phyloP scores from a whole-genome alignment of 139 green algal genomes.

The Yamagishiella unicocca region DNA sequence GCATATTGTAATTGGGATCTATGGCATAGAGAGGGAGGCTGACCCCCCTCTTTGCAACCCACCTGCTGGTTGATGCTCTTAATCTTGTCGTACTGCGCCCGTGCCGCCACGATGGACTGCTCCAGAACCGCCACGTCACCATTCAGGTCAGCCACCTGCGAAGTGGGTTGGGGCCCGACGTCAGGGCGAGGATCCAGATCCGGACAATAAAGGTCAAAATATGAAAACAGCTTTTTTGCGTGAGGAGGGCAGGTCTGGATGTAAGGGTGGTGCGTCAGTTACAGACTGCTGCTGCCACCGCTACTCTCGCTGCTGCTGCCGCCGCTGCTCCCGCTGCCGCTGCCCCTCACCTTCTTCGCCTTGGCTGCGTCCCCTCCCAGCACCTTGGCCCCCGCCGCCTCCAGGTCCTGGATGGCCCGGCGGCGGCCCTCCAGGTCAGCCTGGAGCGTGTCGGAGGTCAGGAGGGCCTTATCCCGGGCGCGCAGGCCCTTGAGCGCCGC shows the following conservation, averaged over 20 bases:
- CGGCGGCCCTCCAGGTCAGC: constrained; percentile 63
- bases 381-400: constrained; percentile 52
- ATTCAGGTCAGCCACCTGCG: constrained; percentile 54
- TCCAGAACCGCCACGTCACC: constrained; percentile 66
- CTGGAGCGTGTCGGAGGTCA: constrained; percentile 70
- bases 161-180: background rate
- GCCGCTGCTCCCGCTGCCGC: background rate
- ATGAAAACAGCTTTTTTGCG: too few species aligned
- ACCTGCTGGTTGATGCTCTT: constrained; percentile 63
- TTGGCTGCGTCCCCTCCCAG: constrained; percentile 54
- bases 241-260: background rate
- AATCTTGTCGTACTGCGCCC: constrained; percentile 70
- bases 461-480: constrained; percentile 73
- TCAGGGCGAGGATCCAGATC: too few species aligned
- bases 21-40: too few species aligned
- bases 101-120: constrained; percentile 58
- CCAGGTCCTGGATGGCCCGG: constrained; percentile 57
- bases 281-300: too few species aligned
- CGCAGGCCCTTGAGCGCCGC: constrained; percentile 63
- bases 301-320: too few species aligned
- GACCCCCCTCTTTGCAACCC: too few species aligned
- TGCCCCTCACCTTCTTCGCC: constrained; percentile 6
- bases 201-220: too few species aligned
- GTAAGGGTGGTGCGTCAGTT: too few species aligned
- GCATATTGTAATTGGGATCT: too few species aligned